Evolutionary conservation across 495 filamentous ascomycete species (phyloP).

Genomic region (Aspergillus avenaceus): DNA sequence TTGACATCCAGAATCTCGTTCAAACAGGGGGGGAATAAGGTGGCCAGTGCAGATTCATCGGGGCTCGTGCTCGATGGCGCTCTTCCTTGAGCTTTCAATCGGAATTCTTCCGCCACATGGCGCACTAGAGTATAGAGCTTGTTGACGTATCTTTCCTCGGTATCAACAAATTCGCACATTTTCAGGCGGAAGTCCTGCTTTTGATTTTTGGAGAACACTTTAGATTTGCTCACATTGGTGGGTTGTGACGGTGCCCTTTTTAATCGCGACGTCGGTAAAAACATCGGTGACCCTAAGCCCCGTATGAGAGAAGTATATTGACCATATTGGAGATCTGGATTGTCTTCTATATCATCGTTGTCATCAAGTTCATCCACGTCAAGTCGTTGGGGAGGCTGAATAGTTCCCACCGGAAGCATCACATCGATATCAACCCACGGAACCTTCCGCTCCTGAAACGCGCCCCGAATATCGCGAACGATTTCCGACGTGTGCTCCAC

Average conservation of each 20-base stretch:
- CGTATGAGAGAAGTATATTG: conserved; percentile 68
- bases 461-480: conserved; percentile 62
- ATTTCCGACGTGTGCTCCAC: conserved; percentile 71
- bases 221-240: conserved; percentile 68
- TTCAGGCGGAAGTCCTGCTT: conserved; percentile 80
- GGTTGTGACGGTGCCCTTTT: conserved; percentile 84
- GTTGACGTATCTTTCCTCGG: conserved; percentile 86
- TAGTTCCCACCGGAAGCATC: conserved; percentile 71
- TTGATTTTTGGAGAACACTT: conserved; percentile 71
- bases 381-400: conserved; percentile 40
- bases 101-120: conserved; percentile 69
- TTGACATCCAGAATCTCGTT: conserved; percentile 76
- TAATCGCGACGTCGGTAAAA: conserved; percentile 82
- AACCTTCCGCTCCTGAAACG: conserved; percentile 71
- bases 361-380: conserved; percentile 38
- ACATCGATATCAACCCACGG: conserved; percentile 87
- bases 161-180: conserved; percentile 88
- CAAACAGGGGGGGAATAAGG: conserved; percentile 75
- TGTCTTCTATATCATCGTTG: conserved; percentile 47
- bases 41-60: conserved; percentile 63
- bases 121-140: conserved; percentile 80
- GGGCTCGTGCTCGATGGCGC: conserved; percentile 63
- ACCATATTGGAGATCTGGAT: conserved; percentile 64
- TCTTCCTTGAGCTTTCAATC: conserved; percentile 57
- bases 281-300: conserved; percentile 74